phyloP scores from a whole-genome alignment of 2,329 filamentous ascomycete species.

The Diaporthe vaccinii region DNA sequence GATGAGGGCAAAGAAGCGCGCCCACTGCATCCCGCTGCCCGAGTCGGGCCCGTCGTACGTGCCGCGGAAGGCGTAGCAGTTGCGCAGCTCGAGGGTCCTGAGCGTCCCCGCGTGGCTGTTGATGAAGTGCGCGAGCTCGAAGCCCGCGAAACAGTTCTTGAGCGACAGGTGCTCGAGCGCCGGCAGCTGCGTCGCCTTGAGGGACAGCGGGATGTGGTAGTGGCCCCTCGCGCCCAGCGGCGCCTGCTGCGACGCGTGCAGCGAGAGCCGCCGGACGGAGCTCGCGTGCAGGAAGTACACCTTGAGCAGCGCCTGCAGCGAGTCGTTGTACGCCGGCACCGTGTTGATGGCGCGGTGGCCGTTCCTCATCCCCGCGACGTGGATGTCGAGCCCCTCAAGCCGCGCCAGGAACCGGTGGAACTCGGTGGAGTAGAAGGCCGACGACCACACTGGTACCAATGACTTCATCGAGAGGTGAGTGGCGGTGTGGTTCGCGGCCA shows the following conservation, averaged over 20 bases:
- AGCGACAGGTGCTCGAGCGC: conserved; percentile 36
- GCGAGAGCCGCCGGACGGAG: conserved; percentile 34
- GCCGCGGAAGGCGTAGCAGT: conserved; percentile 40
- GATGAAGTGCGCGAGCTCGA: conserved; percentile 42
- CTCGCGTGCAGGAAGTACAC: conserved; percentile 39
- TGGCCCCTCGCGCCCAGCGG: conserved; percentile 37
- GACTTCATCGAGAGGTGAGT: conserved; percentile 35
- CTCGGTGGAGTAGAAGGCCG: conserved; percentile 32
- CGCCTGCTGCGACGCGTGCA: conserved; percentile 38
- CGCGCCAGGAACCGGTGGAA: conserved; percentile 34
- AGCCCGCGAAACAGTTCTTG: conserved; percentile 40
- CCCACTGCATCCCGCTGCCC: conserved; percentile 38
- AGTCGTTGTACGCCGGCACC: conserved; percentile 38
- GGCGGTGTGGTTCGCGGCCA: conserved; percentile 36
- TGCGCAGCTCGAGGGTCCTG: conserved; percentile 36
- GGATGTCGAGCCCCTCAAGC: conserved; percentile 36
- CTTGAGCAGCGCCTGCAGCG: conserved; percentile 40
- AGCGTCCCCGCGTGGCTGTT: conserved; percentile 35
- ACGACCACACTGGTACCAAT: conserved; percentile 39
- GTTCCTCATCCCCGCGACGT: conserved; percentile 35
- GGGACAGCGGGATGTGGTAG: conserved; percentile 40
- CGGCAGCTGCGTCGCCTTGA: conserved; percentile 40
- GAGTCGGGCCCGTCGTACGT: conserved; percentile 20
- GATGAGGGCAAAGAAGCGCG: conserved; percentile 36
- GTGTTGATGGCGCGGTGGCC: conserved; percentile 40